Evolutionary conservation across 2,329 filamentous ascomycete genomes (phyloP), one percentile per base, ranked within the genome.

Genomic region (Fusarium bactridioides): DNA sequence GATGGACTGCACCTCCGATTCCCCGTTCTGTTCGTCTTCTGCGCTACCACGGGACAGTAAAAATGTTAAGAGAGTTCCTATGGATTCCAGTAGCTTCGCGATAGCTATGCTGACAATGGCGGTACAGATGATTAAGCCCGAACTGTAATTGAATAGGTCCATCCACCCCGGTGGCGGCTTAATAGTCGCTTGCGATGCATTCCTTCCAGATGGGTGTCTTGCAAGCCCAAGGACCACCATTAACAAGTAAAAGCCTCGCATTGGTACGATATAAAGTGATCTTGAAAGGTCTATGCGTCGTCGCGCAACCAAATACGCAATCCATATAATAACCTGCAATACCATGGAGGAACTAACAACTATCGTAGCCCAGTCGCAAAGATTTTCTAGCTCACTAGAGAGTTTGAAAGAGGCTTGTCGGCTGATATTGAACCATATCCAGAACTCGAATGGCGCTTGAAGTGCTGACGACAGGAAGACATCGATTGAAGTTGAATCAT

Each of bases 381-480:
- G 4, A 1, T n/a, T 21, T 1, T 4, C n/a, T 4, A 53, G 3
- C 7, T 29, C 0, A 3, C 10, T 2, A 0, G 58, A 7, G 8
- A 54, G 21, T 0, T 48, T 10, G 3, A 64, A 33, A 48, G 7
- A 10, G 10, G 10, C 33, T 38, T 12, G 23, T 1, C 19, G 1
- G 4, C 25, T 33, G 7, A 69, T 64, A 4, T 59, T 69, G 2
- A 48, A 5, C 65, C 65, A 69, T 10, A 69, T 69, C 65, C 67
- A 69, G 3, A 40, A 1, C 10, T 69, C 25, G 6, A 69, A 69
- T 1, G 59, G 51, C 1, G 6, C 9, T 16, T 69, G 65, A 1
- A 69, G 9, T 1, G 44, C 4, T 10, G 25, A 2, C 1, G 10
- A 27, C 1, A 59, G 3, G 1, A 64, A 10, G 0, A 25, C 19